Evolutionary conservation across 306 rosid species (phyloP), one percentile per base, ranked within the genome.

Genomic region (Begonia fuchsioides): DNA sequence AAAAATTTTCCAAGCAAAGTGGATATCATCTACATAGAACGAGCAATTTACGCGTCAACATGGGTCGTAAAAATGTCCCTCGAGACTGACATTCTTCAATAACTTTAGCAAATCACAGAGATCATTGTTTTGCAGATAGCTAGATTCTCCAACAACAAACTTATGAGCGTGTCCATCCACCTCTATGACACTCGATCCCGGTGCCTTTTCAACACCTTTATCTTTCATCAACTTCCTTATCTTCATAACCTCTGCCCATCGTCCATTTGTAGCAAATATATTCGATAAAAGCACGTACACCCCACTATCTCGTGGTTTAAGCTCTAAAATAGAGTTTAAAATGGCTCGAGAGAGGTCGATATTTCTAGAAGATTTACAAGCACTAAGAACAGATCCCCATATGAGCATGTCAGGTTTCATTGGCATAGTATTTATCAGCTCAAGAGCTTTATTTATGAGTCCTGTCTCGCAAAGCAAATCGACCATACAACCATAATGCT

Each of bases 401-500:
- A 82, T 86, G 61, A 68, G 70, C 64, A 65, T 72, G 72, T 82
- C 96, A n/a, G 94, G 96, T 54, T 70, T 63, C 81, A 82, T 76
- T 5, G 84, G 78, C 96, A 86, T 82, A 50, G 68, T 64, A 55
- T 61, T 74, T 72, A 79, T 67, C 70, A 86, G 59, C 62, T 62
- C 73, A 47, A 57, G 63, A 41, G 96, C 94, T 71, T 82, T 90
- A 58, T 40, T 69, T 53, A 79, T 49, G 16, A 76, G 69, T 69
- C 83, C 94, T 38, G 82, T 86, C 64, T 72, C 60, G 61, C 94
- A 82, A 8, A 86, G 71, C 62, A 86, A 64, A 60, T 77, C 94
- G 60, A 74, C 86, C 86, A 86, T 70, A 61, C 94, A 79, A 35
- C 93, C 90, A 51, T 78, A 79, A 66, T 82, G 86, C 57, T 86